Evolutionary conservation across 495 filamentous ascomycete species (phyloP).

Genomic region (Penicillium canariense): DNA sequence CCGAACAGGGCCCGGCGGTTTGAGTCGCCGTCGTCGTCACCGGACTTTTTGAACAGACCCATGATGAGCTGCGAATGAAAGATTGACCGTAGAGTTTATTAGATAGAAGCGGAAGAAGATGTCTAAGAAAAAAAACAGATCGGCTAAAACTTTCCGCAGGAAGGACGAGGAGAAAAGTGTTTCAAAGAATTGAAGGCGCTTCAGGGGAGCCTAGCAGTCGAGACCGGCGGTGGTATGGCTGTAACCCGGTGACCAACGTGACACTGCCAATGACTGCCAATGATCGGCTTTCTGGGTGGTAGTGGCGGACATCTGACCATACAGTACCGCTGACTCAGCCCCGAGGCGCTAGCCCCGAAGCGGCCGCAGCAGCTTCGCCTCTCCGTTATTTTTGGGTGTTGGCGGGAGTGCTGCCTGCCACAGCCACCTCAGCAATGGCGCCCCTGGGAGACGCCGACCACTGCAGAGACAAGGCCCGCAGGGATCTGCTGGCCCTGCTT

Average conservation of each 20-base stretch:
- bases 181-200: slow-evolving; percentile 18
- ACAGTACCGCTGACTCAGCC: slow-evolving; percentile 19
- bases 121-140: background rate
- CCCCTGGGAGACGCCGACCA: slow-evolving; percentile 77
- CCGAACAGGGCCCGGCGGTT: slow-evolving; percentile 61
- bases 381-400: slow-evolving; percentile 24
- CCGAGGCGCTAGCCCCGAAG: slow-evolving; percentile 16
- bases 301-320: slow-evolving; percentile 14
- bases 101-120: background rate
- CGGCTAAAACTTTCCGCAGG: background rate
- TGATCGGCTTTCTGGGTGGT: background rate
- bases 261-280: background rate
- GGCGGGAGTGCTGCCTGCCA: slow-evolving; percentile 18
- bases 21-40: slow-evolving; percentile 55
- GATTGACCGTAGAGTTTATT: background rate
- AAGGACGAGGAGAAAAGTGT: slow-evolving; percentile 14
- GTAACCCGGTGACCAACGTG: slow-evolving; percentile 4
- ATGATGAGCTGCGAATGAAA: slow-evolving; percentile 38
- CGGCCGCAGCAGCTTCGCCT: slow-evolving; percentile 13
- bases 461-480: slow-evolving; percentile 77
- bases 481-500: slow-evolving; percentile 80
- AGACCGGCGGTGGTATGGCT: slow-evolving; percentile 10
- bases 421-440: slow-evolving; percentile 45
- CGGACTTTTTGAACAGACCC: slow-evolving; percentile 65
- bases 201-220: slow-evolving; percentile 29